Conservation (phyloP, 2,329 filamentous ascomycete genomes). For the Trichoderma gracile region DNA sequence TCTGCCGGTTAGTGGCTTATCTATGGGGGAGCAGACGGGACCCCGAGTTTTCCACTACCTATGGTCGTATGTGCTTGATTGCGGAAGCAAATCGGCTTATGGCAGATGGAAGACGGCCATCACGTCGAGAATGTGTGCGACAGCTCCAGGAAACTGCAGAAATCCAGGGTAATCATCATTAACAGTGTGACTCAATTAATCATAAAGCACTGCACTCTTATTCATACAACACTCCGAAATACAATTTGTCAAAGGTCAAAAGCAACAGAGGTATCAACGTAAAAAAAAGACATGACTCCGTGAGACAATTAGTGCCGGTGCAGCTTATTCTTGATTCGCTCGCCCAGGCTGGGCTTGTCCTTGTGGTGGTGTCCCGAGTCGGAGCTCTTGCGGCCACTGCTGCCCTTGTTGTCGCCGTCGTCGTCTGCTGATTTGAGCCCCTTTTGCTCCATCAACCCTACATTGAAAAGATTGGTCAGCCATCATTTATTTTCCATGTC, state of each 20-base stretch:
- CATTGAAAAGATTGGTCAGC: not conserved
- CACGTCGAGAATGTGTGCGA: too few species aligned
- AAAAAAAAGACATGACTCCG: not conserved
- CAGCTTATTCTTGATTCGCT: conserved; percentile 70
- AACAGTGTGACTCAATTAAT: too few species aligned
- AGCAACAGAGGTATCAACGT: not conserved
- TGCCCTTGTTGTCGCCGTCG: conserved; percentile 2
- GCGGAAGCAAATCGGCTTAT: too few species aligned
- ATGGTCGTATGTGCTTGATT: too few species aligned
- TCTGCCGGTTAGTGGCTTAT: too few species aligned
- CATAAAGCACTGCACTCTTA: not conserved
- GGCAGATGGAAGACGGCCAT: too few species aligned
- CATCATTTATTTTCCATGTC: too few species aligned
- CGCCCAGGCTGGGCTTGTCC: conserved; percentile 55
- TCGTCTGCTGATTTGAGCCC: conserved; percentile 30
- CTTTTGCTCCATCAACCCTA: conserved; percentile 41
- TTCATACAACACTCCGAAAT: not conserved
- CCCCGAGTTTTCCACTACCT: too few species aligned
- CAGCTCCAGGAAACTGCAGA: too few species aligned
- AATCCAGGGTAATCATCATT: too few species aligned
- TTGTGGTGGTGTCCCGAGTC: conserved; percentile 30
- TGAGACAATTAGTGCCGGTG: conserved; percentile 49
- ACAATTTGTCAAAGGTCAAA: not conserved
- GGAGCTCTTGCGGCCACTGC: conserved; percentile 4
- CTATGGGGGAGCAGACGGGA: too few species aligned